Conservation (phyloP, 1,139 yeast species). For the Sugiyamaella japonica region DNA sequence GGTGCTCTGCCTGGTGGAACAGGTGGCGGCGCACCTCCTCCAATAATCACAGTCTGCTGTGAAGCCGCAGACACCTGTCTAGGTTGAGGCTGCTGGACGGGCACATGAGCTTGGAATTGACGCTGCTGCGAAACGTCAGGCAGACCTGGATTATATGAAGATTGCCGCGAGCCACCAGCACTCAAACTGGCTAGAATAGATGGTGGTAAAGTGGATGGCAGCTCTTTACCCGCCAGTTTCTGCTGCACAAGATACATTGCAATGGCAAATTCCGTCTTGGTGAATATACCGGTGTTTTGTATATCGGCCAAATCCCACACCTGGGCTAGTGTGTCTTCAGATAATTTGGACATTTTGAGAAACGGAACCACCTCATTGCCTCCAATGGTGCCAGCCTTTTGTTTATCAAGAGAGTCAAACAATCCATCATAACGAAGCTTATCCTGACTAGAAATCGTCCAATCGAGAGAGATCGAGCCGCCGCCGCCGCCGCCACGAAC, state of each 20-base stretch:
- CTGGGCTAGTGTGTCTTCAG: conserved; percentile 80
- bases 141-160: conserved; percentile 24
- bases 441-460: conserved; percentile 69
- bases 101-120: conserved; percentile 25
- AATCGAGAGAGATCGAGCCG: conserved; percentile 43
- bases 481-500: conserved; percentile 18
- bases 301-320: conserved; percentile 96
- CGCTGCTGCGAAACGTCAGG: conserved; percentile 23
- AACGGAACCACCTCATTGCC: conserved; percentile 79
- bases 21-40: conserved; percentile 2
- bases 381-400: conserved; percentile 60
- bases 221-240: conserved; percentile 68
- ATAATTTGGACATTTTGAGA: conserved; percentile 81
- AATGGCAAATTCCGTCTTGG: conserved; percentile 80
- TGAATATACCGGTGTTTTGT: conserved; percentile 80
- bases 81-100: conserved; percentile 24
- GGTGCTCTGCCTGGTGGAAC: conserved; percentile 4
- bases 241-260: conserved; percentile 93
- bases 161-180: conserved; percentile 25
- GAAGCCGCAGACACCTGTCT: conserved; percentile 17
- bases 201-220: conserved; percentile 58
- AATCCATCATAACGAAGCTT: conserved; percentile 76
- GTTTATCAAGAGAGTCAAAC: conserved; percentile 73
- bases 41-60: conserved; percentile 9
- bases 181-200: conserved; percentile 28